phyloP scores from a whole-genome alignment of 208 protist genomes.

The Blechomonas ayalai region DNA sequence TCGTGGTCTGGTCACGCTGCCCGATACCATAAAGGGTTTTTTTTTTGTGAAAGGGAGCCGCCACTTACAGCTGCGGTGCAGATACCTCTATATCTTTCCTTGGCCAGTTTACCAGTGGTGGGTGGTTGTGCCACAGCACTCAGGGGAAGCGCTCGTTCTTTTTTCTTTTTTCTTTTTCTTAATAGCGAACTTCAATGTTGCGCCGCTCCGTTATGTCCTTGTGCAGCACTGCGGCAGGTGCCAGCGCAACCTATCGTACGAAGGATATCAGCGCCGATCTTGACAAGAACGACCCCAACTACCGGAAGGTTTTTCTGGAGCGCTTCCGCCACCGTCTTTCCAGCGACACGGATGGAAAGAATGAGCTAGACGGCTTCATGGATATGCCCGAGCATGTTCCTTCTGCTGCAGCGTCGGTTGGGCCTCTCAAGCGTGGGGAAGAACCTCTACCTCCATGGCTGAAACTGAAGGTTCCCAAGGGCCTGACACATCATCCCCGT shows the following conservation, averaged over 20 bases:
- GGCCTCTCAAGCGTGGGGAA: conserved; percentile 65
- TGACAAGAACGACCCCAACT: conserved; percentile 33
- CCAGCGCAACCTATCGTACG: conserved; percentile 6
- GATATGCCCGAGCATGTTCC: conserved; percentile 64
- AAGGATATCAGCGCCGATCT: conserved; percentile 19
- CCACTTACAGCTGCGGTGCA: too few species aligned
- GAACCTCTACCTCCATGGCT: conserved; percentile 89
- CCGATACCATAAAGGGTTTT: too few species aligned
- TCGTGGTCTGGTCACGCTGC: too few species aligned
- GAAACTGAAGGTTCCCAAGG: conserved; percentile 88
- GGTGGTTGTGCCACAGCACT: too few species aligned
- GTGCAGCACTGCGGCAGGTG: conserved; percentile 9
- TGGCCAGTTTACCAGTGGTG: too few species aligned
- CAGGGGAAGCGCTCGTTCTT: too few species aligned
- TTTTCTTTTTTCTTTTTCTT: not conserved
- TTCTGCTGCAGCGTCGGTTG: conserved; percentile 53
- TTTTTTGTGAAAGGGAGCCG: too few species aligned
- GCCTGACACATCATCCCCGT: conserved; percentile 60
- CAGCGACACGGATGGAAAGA: conserved; percentile 57
- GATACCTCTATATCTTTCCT: too few species aligned
- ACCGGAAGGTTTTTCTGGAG: conserved; percentile 70
- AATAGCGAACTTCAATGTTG: not conserved
- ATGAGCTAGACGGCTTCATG: conserved; percentile 70
- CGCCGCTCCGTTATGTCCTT: conserved; percentile 4
- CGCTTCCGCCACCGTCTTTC: conserved; percentile 63